Evolutionary conservation across 768 basidiomycete genomes (phyloP).

Genomic region (Naganishia randhawae): DNA sequence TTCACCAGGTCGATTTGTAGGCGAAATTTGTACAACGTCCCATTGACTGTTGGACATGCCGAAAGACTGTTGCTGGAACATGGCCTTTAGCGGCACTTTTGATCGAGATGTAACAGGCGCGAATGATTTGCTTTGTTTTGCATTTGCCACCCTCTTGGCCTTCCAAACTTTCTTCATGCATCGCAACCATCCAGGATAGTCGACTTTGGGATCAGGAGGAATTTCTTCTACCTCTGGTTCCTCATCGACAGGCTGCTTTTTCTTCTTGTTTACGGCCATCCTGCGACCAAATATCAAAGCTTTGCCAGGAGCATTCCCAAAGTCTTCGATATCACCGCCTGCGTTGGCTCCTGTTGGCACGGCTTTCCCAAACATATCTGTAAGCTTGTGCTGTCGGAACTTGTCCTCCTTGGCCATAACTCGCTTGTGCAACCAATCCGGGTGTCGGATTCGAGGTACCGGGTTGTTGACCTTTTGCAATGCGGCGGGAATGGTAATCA

Average conservation of each 20-base stretch:
- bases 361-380: conserved; percentile 73
- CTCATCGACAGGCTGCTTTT: conserved; percentile 53
- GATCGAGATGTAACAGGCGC: conserved; percentile 25
- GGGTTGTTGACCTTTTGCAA: conserved; percentile 97
- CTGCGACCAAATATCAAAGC: conserved; percentile 21
- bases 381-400: conserved; percentile 96
- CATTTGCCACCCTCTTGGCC: conserved; percentile 56
- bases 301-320: conserved; percentile 41
- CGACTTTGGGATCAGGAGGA: conserved; percentile 62
- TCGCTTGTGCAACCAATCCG: conserved; percentile 91
- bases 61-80: conserved; percentile 62
- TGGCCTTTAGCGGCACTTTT: conserved; percentile 56
- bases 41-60: conserved; percentile 64
- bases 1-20: conserved; percentile 70
- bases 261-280: conserved; percentile 57
- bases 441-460: conserved; percentile 89
- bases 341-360: conserved; percentile 37
- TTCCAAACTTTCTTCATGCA: conserved; percentile 77
- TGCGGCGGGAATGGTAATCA: conserved; percentile 98
- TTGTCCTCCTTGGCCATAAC: conserved; percentile 87
- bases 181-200: conserved; percentile 74
- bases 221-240: conserved; percentile 52
- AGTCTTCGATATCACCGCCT: conserved; percentile 67
- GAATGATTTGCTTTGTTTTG: conserved; percentile 37
- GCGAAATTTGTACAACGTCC: conserved; percentile 84